phyloP scores from a whole-genome alignment of 495 filamentous ascomycete species.

The Aspergillus wentii region DNA sequence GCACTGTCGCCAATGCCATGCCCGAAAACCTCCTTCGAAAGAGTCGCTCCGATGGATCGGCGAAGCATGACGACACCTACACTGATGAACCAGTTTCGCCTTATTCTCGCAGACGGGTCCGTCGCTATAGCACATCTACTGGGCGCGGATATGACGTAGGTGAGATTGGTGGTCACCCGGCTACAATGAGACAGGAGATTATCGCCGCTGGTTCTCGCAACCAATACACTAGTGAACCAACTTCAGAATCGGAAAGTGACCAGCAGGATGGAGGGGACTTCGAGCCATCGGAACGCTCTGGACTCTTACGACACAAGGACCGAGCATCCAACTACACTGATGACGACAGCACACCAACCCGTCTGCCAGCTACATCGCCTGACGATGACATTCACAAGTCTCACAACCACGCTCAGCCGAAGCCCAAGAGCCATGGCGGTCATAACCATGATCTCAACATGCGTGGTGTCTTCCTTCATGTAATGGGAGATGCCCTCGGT shows the following conservation, averaged over 20 bases:
- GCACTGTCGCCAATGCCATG: slow-evolving; percentile 45
- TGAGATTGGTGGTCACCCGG: slow-evolving; percentile 82
- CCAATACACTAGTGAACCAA: slow-evolving; percentile 46
- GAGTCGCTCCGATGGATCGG: too few species aligned
- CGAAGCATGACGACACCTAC: slow-evolving; percentile 37
- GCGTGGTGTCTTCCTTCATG: slow-evolving; percentile 94
- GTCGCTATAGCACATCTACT: slow-evolving; percentile 47
- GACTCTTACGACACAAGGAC: slow-evolving; percentile 27
- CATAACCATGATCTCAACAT: slow-evolving; percentile 95
- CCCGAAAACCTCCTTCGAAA: too few species aligned
- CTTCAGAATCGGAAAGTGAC: slow-evolving; percentile 51
- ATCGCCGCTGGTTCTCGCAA: slow-evolving; percentile 62
- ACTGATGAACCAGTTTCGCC: slow-evolving; percentile 25
- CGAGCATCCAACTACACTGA: slow-evolving; percentile 37
- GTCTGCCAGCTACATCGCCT: slow-evolving; percentile 1
- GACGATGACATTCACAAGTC: slow-evolving; percentile 34
- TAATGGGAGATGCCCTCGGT: slow-evolving; percentile 92
- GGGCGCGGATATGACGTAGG: slow-evolving; percentile 54
- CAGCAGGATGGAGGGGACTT: slow-evolving; percentile 44
- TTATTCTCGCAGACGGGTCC: slow-evolving; percentile 28
- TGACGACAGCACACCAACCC: slow-evolving; percentile 17
- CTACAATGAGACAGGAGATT: slow-evolving; percentile 84
- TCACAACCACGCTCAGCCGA: slow-evolving; percentile 65
- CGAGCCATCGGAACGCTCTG: slow-evolving; percentile 34
- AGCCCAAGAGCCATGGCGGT: slow-evolving; percentile 18